Percentiles rank a stretch among this genome's conserved stretches.
These are phyloP conservation scores for Pseudogymnoascus sp. DNA, from an alignment of 2,329 filamentous ascomycete genomes.

Conservation along the genomic window DNA sequence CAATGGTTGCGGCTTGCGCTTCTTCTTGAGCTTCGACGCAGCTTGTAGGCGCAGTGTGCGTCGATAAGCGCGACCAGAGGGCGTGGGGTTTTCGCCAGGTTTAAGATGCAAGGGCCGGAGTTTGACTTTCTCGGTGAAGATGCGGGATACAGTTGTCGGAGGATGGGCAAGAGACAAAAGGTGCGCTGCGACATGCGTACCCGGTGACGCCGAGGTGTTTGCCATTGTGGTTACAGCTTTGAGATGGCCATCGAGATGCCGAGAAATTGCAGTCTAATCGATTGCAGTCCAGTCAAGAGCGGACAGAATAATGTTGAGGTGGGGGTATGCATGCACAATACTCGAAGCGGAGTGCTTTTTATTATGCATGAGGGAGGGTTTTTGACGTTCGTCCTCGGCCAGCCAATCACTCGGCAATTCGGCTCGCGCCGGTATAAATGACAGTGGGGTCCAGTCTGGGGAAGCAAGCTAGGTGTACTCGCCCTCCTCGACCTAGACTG, in stretches of 20 bases:
- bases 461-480: not conserved
- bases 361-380: not conserved
- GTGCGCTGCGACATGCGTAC: slow-evolving; percentile 39
- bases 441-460: not conserved
- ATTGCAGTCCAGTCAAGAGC: not conserved
- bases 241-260: not conserved
- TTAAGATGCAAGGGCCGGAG: slow-evolving; percentile 74
- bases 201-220: slow-evolving; percentile 19
- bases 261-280: not conserved
- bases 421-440: not conserved
- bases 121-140: slow-evolving; percentile 77
- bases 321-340: slow-evolving; percentile 3
- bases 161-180: slow-evolving; percentile 76
- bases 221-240: slow-evolving; percentile 1
- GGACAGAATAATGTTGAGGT: not conserved
- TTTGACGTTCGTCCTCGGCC: not conserved
- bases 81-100: slow-evolving; percentile 48
- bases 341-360: not conserved
- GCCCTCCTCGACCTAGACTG: not conserved
- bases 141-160: slow-evolving; percentile 59
- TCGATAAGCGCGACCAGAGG: slow-evolving; percentile 49
- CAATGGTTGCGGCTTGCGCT: slow-evolving; percentile 57
- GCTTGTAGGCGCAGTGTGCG: slow-evolving; percentile 26
- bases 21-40: slow-evolving; percentile 36
- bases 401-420: slow-evolving; percentile 7